Evolutionary conservation across 768 basidiomycete species (phyloP), one percentile per base, ranked within the genome.

Genomic region (Naganishia antarctica): DNA sequence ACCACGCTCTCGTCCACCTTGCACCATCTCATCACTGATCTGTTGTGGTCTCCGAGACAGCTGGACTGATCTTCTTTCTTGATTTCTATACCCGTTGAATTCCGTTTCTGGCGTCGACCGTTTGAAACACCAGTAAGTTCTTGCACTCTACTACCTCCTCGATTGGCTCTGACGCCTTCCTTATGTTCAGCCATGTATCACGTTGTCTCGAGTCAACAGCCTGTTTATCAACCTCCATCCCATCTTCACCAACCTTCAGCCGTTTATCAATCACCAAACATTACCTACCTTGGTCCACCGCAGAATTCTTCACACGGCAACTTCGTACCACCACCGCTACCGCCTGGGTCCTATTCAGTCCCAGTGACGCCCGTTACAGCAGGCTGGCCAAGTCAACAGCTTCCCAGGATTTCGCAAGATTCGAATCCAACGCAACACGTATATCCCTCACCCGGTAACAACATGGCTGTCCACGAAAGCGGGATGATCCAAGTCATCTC

Each of bases 1-100:
- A 31, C 50, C 53, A 40, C 53, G 53, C 53, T 37, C 40, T 57
- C 53, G 21, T 57, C 53, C 53, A 44, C 53, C 37, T 57, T 31
- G 21, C 53, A n/a, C 7, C 40, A 26, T 15, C 53, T 26, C 31
- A 12, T 23, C 26, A 25, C 9, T n/a, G 29, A n/a, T 21, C 8
- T 51, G 18, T 29, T 51, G 6, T 18, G 7, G 3, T 11, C 8
- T 11, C 40, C 53, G 16, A 57, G 3, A 57, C 53, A 57, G 53
- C 53, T 26, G 53, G 53, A 34, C 53, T 57, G 53, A 57, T 57
- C 40, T 40, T 21, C 26, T 37, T 57, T 40, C 12, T 41, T 57
- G 37, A 9, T 23, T 51, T 51, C 23, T 26, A 16, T 4, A 41
- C 53, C 5, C 16, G 25, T 25, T 16, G 16, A 16, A 15, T 40